Percentiles rank a stretch among this genome's conserved stretches.
Conservation (phyloP, 768 basidiomycete genomes). For the Tephrocybe sp. region DNA sequence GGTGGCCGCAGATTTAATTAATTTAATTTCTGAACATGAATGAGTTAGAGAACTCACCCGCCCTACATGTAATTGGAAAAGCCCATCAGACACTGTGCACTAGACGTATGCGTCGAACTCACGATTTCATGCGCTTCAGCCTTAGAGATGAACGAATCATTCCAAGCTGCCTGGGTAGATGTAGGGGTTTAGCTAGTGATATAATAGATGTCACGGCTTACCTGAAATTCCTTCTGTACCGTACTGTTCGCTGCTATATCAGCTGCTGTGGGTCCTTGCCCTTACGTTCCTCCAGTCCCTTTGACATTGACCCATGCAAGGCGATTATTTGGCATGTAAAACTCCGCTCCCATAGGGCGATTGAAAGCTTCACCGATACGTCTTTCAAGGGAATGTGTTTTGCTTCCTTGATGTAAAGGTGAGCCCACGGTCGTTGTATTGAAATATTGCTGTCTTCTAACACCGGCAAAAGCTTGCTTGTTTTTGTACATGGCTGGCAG, state of each 20-base stretch:
- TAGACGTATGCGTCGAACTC: not conserved
- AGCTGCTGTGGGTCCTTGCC: not conserved
- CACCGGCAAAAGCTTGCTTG: not conserved
- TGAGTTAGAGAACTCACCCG: too few species aligned
- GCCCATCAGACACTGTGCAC: not conserved
- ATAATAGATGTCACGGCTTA: not conserved
- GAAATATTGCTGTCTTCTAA: not conserved
- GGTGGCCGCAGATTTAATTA: too few species aligned
- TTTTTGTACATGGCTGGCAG: not conserved
- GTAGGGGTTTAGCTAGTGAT: not conserved
- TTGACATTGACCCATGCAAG: not conserved
- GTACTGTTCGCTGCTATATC: not conserved
- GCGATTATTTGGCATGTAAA: not conserved
- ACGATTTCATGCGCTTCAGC: not conserved
- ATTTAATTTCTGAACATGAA: too few species aligned
- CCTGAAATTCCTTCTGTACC: not conserved
- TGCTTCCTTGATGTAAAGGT: too few species aligned
- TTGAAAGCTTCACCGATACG: not conserved
- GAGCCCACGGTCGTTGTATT: not conserved
- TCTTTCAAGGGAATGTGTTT: not conserved
- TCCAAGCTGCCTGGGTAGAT: not conserved
- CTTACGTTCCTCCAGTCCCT: not conserved
- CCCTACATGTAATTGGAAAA: not conserved
- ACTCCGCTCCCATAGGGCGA: not conserved
- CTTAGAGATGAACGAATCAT: not conserved